Evolutionary conservation across 2,329 filamentous ascomycete species (phyloP).

Genomic region (Spiromastix sp.): DNA sequence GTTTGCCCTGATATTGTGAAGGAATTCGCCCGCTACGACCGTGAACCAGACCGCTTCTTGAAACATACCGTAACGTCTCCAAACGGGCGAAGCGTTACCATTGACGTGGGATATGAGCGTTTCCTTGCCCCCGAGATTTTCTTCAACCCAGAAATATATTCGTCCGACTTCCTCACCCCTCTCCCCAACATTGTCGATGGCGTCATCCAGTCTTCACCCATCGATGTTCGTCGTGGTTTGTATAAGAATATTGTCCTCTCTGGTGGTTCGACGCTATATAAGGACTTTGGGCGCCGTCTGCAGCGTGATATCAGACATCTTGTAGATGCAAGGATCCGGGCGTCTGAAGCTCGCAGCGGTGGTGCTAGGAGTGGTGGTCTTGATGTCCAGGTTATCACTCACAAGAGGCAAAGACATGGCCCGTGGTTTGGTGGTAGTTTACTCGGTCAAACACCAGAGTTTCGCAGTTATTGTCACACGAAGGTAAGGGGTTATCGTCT

Average conservation of each 20-base stretch:
- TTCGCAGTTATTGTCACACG: slow-evolving; percentile 96
- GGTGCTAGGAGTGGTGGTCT: slow-evolving; percentile 88
- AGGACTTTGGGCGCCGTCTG: slow-evolving; percentile 91
- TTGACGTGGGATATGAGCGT: slow-evolving; percentile 95
- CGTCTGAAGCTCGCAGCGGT: slow-evolving; percentile 83
- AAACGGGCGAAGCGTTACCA: slow-evolving; percentile 70
- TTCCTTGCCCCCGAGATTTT: slow-evolving; percentile 98
- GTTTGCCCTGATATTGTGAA: slow-evolving; percentile 98
- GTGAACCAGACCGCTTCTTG: slow-evolving; percentile 79
- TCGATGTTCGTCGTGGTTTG: slow-evolving; percentile 88
- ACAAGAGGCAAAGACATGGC: slow-evolving; percentile 94
- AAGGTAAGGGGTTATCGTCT: slow-evolving; percentile 43
- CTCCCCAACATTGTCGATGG: slow-evolving; percentile 89
- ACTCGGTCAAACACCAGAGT: slow-evolving; percentile 93
- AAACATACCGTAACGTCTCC: slow-evolving; percentile 82
- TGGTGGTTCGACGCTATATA: slow-evolving; percentile 93
- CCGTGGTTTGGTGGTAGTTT: slow-evolving; percentile 98
- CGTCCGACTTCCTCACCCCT: slow-evolving; percentile 93
- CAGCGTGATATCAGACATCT: slow-evolving; percentile 96
- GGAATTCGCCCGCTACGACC: slow-evolving; percentile 90
- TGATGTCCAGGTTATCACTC: slow-evolving; percentile 93
- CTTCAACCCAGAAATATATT: slow-evolving; percentile 99
- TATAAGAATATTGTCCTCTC: slow-evolving; percentile 99
- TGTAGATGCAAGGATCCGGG: slow-evolving; percentile 84
- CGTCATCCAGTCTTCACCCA: slow-evolving; percentile 94